Base-by-base conservation (phyloP, 2,329 filamentous ascomycete genomes). In the Xylaria sp. region DNA sequence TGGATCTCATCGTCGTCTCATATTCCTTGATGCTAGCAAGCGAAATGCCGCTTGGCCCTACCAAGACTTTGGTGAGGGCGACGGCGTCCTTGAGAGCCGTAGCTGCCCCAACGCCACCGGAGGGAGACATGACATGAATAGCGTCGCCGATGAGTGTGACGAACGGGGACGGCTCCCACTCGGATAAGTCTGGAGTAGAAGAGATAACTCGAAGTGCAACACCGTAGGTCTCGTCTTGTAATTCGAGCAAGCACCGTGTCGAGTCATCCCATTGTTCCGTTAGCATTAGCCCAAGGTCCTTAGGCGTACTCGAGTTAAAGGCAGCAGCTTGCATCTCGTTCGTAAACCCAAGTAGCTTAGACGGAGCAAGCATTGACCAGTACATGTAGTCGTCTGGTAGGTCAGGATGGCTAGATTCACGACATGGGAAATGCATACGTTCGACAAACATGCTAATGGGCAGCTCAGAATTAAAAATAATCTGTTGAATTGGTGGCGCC, bases 311-410 rank as follows among this genome's bases (percentile, higher is more conserved):
- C 33, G 69, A 64, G 3, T 39, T 51, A 25, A 53, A 68, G 36
- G 38, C 42, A 3, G 65, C 55, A 33, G 56, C 67, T 17, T 33
- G 33, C 20, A 60, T 22, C 5, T 65, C 38, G 38, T 25, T 57
- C 9, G 54, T 36, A 3, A 59, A 51, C n/a, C 33, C 33, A 67
- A 70, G 50, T 2, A 63, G 29, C 1, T 56, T 42, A 15, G 42
- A 49, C 7, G 58, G 58, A 17, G 62, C 45, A 13, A 75, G 60
- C 3, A 79, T 67, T 7, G 76, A 77, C 77, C 77, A 79, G 70
- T 79, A 78, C 38, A 78, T 63, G 66, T 80, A 79, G 47, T 79
- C 76, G 4, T 65, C 61, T 0, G 74, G 73, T 17, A 72, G 17
- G 13, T 51, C 47, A 29, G 67, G 63, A 33, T 15, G 39, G 33